Evolutionary conservation across 2,329 filamentous ascomycete species (phyloP), one percentile per base, ranked within the genome.

Genomic region (Monosporascus sp.): DNA sequence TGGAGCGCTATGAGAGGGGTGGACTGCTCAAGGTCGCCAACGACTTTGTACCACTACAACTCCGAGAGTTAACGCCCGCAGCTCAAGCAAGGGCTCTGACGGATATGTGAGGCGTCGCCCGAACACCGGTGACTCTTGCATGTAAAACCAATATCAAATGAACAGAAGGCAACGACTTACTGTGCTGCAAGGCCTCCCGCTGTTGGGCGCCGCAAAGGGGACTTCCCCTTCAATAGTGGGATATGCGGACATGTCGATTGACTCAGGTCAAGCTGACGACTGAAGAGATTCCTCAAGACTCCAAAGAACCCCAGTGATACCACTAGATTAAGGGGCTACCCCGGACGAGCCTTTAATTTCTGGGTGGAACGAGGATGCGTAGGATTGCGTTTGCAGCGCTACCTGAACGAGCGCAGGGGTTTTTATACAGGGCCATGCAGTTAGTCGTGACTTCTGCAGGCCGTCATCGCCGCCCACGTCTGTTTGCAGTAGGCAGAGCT

Each of bases 1-100:
- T 51, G 49, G 3, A 62, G 52, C 5, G 47, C 51, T 38, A 62
- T 49, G n/a, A 62, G 24, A 2, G 58, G 2, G 78, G 81, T 1
- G 81, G 65, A 22, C 59, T 41, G 6, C 31, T 56, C 47, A 48
- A 50, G 43, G 25, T 27, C n/a, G 31, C 54, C 54, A 15, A 38
- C 14, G 11, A 58, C 22, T 18, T 51, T 53, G 37, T 59, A 58
- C 53, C 53, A 59, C 31, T 35, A 35, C 4, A 14, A 35, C 31
- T 5, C 31, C 2, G 14, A 35, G 31, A 14, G 31, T 35, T 11
- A 35, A 35, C 9, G 6, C 11, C 9, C 11, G 9, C 31, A 35
- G 31, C 31, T 35, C 27, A 5, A 35, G 11, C 5, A 35, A 14
- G 31, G 31, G 31, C 11, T 14, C 31, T 35, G 31, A 14, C 11